Percentiles rank a stretch among this genome's conserved stretches.
phyloP scores from a whole-genome alignment of 202 grass and related monocot genomes.

The Zoysia matrella region DNA sequence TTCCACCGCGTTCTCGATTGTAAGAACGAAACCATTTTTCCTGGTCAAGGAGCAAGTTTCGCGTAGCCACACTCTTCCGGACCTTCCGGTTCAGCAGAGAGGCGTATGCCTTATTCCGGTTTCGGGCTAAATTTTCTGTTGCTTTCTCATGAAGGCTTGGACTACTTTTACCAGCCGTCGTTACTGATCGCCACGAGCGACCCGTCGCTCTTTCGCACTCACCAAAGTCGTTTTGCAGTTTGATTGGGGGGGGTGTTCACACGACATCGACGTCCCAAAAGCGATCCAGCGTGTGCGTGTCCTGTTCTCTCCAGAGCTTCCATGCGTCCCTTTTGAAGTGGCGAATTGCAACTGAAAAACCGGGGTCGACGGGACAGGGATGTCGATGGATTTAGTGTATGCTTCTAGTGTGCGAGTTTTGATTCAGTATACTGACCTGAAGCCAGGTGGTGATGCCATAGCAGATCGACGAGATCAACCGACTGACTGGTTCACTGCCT shows the following conservation, averaged over 20 bases:
- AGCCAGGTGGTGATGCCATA: background rate
- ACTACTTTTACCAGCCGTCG: background rate
- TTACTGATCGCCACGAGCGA: too few species aligned
- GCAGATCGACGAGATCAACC: background rate
- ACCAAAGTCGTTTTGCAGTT: background rate
- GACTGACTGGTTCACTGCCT: background rate
- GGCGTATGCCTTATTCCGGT: background rate
- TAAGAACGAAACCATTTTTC: background rate
- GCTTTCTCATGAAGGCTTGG: slow-evolving; percentile 41
- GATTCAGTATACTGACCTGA: background rate
- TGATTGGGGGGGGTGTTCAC: background rate
- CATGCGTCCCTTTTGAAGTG: background rate
- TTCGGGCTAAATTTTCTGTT: slow-evolving; percentile 19
- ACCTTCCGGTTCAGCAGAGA: too few species aligned
- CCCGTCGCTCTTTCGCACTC: background rate
- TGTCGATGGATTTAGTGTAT: background rate
- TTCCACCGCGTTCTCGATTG: slow-evolving; percentile 8
- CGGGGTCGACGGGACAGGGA: slow-evolving; percentile 1
- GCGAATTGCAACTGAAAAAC: slow-evolving; percentile 45
- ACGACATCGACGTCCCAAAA: background rate
- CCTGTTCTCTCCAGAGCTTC: too few species aligned
- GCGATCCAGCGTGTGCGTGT: background rate
- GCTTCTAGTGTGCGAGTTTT: background rate
- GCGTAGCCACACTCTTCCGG: background rate
- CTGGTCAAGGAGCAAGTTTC: background rate